Evolutionary conservation across 139 green algal species (phyloP).

Genomic region (Dunaliella primolecta): DNA sequence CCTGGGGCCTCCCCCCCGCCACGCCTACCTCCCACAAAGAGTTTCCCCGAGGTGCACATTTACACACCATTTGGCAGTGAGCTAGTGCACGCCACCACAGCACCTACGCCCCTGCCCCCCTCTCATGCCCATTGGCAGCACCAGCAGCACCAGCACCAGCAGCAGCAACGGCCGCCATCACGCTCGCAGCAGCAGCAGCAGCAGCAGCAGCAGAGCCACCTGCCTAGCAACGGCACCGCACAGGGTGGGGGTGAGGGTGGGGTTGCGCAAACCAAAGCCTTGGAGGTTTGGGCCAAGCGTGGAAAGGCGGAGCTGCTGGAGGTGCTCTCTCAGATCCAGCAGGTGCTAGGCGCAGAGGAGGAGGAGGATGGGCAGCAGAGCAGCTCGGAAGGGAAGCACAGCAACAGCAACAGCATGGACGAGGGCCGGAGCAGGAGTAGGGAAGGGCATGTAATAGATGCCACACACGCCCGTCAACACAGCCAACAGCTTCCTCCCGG

Average conservation of each 20-base stretch:
- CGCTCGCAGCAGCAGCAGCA: too few species aligned
- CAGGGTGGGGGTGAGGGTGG: background rate
- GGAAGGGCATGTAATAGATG: background rate
- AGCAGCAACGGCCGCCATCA: too few species aligned
- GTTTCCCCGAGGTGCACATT: conserved; percentile 29
- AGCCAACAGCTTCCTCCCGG: background rate
- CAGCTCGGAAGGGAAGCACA: too few species aligned
- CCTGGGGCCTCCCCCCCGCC: background rate
- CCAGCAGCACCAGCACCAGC: background rate
- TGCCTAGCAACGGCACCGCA: background rate
- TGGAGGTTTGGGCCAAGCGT: conserved; percentile 6
- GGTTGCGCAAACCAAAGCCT: background rate
- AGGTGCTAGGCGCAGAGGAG: conserved; percentile 14
- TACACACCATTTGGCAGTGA: conserved; percentile 29
- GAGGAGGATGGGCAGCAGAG: background rate
- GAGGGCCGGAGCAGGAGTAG: too few species aligned
- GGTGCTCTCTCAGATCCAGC: conserved; percentile 34
- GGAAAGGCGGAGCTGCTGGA: conserved; percentile 27
- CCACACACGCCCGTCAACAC: too few species aligned
- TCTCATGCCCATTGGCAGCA: too few species aligned
- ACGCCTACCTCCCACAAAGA: background rate
- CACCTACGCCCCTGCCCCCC: background rate
- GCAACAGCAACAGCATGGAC: background rate
- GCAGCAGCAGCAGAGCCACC: background rate
- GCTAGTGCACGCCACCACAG: background rate